phyloP scores from a whole-genome alignment of 257 asterid species.

The Solanum verrucosum region DNA sequence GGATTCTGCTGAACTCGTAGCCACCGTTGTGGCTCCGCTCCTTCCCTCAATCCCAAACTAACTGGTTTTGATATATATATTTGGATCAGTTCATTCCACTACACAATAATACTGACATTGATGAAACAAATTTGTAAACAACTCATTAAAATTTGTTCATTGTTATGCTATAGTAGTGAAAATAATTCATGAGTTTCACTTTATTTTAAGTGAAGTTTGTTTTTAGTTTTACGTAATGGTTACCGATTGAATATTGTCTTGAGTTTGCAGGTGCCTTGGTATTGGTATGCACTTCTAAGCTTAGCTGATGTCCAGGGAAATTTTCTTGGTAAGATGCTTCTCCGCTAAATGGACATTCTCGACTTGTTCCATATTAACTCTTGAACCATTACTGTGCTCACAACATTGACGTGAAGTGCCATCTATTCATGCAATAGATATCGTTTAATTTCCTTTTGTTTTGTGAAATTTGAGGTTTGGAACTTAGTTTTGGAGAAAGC shows the following conservation, averaged over 20 bases:
- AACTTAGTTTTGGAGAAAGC: not conserved
- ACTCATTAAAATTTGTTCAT: not conserved
- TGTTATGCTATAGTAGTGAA: not conserved
- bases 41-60: not conserved
- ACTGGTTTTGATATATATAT: not conserved
- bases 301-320: constrained; percentile 67
- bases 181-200: not conserved
- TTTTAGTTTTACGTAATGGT: not conserved
- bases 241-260: not conserved
- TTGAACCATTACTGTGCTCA: not conserved
- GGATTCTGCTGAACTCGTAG: not conserved
- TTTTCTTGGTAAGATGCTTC: constrained; percentile 40
- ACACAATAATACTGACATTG: not conserved
- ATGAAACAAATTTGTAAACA: not conserved
- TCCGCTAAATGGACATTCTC: not conserved
- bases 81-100: not conserved
- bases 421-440: not conserved
- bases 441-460: not conserved
- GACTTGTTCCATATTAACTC: not conserved
- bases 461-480: not conserved
- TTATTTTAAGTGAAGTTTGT: not conserved
- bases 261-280: constrained; percentile 60
- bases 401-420: not conserved
- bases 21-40: not conserved
- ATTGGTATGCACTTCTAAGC: constrained; percentile 58